Percentiles rank a stretch among this genome's conserved stretches.
phyloP scores from a whole-genome alignment of 2,329 filamentous ascomycete species.

The Emmonsiellopsis sp. region DNA sequence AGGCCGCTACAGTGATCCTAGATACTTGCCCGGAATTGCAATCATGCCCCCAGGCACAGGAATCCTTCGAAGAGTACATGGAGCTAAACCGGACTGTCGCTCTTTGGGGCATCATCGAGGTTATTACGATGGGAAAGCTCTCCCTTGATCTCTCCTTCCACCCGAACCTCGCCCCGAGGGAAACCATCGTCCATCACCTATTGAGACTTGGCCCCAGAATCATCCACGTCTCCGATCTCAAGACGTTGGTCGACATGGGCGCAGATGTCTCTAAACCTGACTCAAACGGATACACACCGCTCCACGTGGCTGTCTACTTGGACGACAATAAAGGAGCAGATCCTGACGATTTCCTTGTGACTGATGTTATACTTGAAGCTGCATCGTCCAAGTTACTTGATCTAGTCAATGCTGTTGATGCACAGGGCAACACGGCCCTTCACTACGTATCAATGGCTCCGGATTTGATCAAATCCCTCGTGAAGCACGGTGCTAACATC shows the following conservation, averaged over 20 bases:
- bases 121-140: too few species aligned
- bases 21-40: not conserved
- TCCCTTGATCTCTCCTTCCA: too few species aligned
- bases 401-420: not conserved
- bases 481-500: not conserved
- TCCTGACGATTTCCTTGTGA: not conserved
- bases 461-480: not conserved
- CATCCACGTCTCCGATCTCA: not conserved
- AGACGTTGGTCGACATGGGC: not conserved
- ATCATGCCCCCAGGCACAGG: not conserved
- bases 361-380: not conserved
- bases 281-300: not conserved
- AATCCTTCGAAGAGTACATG: not conserved
- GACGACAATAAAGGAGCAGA: not conserved
- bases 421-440: not conserved
- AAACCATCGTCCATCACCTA: too few species aligned
- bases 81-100: not conserved
- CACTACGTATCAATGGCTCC: not conserved
- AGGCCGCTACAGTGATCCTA: not conserved
- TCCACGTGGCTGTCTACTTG: not conserved
- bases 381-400: not conserved
- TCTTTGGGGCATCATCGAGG: too few species aligned
- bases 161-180: too few species aligned
- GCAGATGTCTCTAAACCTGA: not conserved
- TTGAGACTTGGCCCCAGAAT: not conserved